Evolutionary conservation across 129 eudicot species (phyloP).

Genomic region (Cynara cardunculus): DNA sequence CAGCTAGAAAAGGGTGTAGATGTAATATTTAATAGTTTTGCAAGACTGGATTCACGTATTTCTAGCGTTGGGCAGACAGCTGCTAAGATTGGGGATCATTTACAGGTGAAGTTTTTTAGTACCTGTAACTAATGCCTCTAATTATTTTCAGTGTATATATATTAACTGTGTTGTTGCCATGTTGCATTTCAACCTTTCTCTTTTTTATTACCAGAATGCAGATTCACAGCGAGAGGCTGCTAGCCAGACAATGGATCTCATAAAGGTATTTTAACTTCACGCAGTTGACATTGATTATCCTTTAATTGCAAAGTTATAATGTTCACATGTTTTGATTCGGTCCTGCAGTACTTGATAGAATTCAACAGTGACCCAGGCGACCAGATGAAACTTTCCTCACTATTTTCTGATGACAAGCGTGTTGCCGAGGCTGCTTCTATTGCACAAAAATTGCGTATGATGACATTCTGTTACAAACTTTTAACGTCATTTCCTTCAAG

Average conservation of each 20-base stretch:
- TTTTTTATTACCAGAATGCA: constrained; percentile 63
- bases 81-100: constrained; percentile 97
- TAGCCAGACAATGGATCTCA: constrained; percentile 89
- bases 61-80: constrained; percentile 99
- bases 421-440: constrained; percentile 96
- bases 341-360: constrained; percentile 80
- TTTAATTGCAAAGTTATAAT: constrained; percentile 12
- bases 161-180: not conserved
- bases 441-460: constrained; percentile 90
- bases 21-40: constrained; percentile 84
- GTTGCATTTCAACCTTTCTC: not conserved
- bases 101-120: constrained; percentile 53
- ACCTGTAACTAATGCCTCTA: not conserved
- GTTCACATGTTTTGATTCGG: constrained; percentile 9
- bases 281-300: not conserved
- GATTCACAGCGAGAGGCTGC: constrained; percentile 97
- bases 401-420: constrained; percentile 93
- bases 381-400: constrained; percentile 72
- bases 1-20: constrained; percentile 95
- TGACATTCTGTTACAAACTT: constrained; percentile 12
- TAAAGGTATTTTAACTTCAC: constrained; percentile 54
- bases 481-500: not conserved
- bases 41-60: constrained; percentile 94
- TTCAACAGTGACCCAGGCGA: constrained; percentile 83
- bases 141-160: not conserved